A percentile compares a stretch with the other conserved stretches of the same genome.
phyloP scores from a whole-genome alignment of 2,329 filamentous ascomycete genomes.

The Plenodomus biglobosus region DNA sequence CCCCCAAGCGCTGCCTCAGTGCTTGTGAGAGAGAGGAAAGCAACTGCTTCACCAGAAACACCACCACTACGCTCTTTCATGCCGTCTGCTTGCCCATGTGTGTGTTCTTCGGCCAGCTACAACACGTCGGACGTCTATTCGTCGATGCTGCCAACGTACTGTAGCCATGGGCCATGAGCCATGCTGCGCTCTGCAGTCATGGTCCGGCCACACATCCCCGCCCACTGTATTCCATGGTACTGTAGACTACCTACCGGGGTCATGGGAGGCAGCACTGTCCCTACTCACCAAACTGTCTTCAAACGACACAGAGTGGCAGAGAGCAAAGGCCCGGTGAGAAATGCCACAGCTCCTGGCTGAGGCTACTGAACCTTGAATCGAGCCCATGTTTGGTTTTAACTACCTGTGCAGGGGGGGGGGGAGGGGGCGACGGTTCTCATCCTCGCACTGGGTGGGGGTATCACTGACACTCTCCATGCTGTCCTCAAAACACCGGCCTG shows the following conservation, averaged over 20 bases:
- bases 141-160: conserved; percentile 8
- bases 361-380: conserved; percentile 9
- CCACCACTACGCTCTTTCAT: background rate
- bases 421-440: conserved; percentile 15
- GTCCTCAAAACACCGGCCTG: conserved; percentile 31
- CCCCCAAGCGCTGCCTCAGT: conserved; percentile 7
- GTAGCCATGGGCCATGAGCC: conserved; percentile 1
- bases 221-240: conserved; percentile 6
- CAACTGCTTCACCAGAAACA: conserved; percentile 5
- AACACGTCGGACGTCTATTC: conserved; percentile 12
- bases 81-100: background rate
- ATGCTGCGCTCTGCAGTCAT: conserved; percentile 7
- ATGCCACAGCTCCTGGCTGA: no score
- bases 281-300: no score
- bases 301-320: conserved; percentile 6
- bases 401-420: no score
- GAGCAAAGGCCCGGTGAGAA: background rate
- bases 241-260: conserved; percentile 17
- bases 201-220: conserved; percentile 17
- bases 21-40: conserved; percentile 7
- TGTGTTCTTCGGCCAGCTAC: background rate
- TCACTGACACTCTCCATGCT: conserved; percentile 28
- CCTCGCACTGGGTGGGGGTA: conserved; percentile 28
- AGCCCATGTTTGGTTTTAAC: conserved; percentile 29
- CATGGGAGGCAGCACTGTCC: conserved; percentile 6